These are phyloP conservation scores for Helicostylum pulchrum DNA, from an alignment of 192 early-diverging fungal genomes.

Conservation along the genomic window DNA sequence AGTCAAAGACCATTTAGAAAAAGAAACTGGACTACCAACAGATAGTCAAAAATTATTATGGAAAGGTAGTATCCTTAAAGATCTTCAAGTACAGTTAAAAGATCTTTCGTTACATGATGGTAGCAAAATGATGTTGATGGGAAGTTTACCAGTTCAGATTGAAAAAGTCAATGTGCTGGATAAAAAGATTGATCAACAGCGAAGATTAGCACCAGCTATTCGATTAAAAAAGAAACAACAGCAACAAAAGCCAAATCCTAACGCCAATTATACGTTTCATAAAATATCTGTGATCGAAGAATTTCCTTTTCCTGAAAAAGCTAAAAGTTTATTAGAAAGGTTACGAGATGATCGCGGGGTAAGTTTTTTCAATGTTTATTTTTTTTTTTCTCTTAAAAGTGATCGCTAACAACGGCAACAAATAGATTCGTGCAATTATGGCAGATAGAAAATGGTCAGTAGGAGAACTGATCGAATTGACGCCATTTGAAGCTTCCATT, in stretches of 20 bases:
- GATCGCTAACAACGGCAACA: background rate
- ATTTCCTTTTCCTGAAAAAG: slow-evolving; percentile 50
- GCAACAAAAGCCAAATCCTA: background rate
- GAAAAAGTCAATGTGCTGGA: slow-evolving; percentile 31
- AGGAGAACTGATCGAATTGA: slow-evolving; percentile 62
- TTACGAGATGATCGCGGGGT: slow-evolving; percentile 63
- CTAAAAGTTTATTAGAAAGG: slow-evolving; percentile 57
- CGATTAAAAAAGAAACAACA: background rate
- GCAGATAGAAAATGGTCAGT: slow-evolving; percentile 63
- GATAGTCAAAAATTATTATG: slow-evolving; percentile 53
- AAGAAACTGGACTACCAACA: slow-evolving; percentile 33
- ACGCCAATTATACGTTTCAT: slow-evolving; percentile 57
- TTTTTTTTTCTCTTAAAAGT: background rate
- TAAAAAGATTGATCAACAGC: slow-evolving; percentile 13
- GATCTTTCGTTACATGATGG: slow-evolving; percentile 22
- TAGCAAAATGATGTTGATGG: slow-evolving; percentile 54
- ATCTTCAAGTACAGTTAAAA: slow-evolving; percentile 21
- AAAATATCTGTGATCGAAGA: slow-evolving; percentile 53
- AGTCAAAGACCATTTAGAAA: slow-evolving; percentile 40
- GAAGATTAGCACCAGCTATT: slow-evolving; percentile 5
- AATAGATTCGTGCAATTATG: slow-evolving; percentile 51
- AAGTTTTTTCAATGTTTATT: slow-evolving; percentile 34
- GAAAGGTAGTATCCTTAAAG: slow-evolving; percentile 38
- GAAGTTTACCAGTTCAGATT: slow-evolving; percentile 41
- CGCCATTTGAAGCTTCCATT: slow-evolving; percentile 62